A percentile compares a stretch with the other conserved stretches of the same genome.
These are phyloP conservation scores for Agarophyton chilense DNA, from an alignment of 23 red algal species.

Conservation along the genomic window DNA sequence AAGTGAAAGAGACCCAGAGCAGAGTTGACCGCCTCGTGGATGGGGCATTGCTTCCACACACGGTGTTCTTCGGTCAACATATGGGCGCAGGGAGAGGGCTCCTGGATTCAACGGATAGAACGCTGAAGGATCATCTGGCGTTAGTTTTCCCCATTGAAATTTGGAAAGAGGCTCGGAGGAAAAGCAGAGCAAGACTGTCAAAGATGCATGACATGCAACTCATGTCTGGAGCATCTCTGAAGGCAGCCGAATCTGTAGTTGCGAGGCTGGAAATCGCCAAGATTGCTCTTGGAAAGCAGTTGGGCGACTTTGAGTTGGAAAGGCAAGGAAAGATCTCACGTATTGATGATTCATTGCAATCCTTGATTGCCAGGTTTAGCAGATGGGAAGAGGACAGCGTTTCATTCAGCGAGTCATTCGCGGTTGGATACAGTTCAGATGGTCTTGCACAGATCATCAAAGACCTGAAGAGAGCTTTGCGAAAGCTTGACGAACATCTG, in stretches of 20 bases:
- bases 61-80: constrained; percentile 91
- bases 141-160: constrained; percentile 60
- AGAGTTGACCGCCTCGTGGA: constrained; percentile 67
- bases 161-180: constrained; percentile 49
- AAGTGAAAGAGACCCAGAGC: constrained; percentile 74
- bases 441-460: constrained; percentile 8
- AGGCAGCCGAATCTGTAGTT: constrained; percentile 25
- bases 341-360: neutral
- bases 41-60: constrained; percentile 64
- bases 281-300: neutral
- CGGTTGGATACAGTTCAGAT: neutral
- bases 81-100: constrained; percentile 60
- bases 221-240: constrained; percentile 16
- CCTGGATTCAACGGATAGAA: constrained; percentile 50
- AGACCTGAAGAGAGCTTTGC: constrained; percentile 5
- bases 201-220: constrained; percentile 7
- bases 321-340: neutral
- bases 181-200: constrained; percentile 9
- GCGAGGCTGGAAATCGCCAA: constrained; percentile 11
- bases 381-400: constrained; percentile 47
- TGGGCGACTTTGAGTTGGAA: constrained; percentile 16
- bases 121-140: constrained; percentile 56
- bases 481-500: constrained; percentile 20
- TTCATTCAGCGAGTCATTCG: constrained; percentile 23
- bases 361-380: neutral